Evolutionary conservation across 805 yeast genomes (phyloP).

Genomic region (Lipomyces sp.): DNA sequence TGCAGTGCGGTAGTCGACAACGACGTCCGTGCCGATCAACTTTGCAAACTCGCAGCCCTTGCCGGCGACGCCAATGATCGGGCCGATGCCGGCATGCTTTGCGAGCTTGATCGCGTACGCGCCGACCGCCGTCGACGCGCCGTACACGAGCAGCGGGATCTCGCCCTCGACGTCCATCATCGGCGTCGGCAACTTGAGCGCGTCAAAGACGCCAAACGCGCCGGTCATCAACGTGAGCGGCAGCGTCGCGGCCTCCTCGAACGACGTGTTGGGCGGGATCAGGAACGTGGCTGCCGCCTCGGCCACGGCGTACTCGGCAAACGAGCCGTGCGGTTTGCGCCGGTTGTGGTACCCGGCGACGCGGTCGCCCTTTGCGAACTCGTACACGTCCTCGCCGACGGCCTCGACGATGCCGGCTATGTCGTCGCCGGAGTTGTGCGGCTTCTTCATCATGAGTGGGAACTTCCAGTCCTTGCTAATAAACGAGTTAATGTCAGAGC

Average conservation of each 20-base stretch:
- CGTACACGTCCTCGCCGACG: conserved; percentile 10
- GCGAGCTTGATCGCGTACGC: conserved; percentile 12
- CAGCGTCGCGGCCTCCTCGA: conserved; percentile 12
- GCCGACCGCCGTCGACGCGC: conserved; percentile 14
- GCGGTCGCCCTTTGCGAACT: conserved; percentile 12
- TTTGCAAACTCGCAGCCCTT: conserved; percentile 7
- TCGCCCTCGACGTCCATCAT: background rate
- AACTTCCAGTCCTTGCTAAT: conserved; percentile 17
- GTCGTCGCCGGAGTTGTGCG: conserved; percentile 18
- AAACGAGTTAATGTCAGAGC: no score
- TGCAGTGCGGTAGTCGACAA: conserved; percentile 13
- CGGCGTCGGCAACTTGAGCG: conserved; percentile 10
- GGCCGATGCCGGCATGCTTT: conserved; percentile 9
- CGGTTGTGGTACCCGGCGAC: conserved; percentile 14
- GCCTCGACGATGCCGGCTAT: conserved; percentile 14
- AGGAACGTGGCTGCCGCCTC: conserved; percentile 8
- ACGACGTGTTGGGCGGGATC: conserved; percentile 2
- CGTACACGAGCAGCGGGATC: conserved; percentile 8
- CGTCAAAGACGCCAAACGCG: conserved; percentile 4
- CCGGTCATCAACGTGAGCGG: conserved; percentile 15
- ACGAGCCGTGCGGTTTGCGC: conserved; percentile 6
- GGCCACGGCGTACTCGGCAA: conserved; percentile 15
- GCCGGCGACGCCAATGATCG: conserved; percentile 19
- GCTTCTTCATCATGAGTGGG: background rate
- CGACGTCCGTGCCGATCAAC: conserved; percentile 5